phyloP scores from a whole-genome alignment of 805 yeast species.

The Metschnikowia chrysomelidarum region DNA sequence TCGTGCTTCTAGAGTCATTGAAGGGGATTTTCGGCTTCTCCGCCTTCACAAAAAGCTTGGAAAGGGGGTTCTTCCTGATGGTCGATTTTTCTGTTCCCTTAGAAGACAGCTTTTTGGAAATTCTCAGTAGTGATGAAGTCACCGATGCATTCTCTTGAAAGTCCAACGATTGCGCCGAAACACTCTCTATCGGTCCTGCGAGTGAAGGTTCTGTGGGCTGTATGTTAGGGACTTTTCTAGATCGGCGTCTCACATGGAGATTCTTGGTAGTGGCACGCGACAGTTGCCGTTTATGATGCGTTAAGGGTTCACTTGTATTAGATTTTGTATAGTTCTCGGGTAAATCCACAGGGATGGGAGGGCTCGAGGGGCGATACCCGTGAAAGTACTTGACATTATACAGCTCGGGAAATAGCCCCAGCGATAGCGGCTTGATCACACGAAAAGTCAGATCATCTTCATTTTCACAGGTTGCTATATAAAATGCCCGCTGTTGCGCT shows the following conservation, averaged over 20 bases:
- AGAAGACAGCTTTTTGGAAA: too few species aligned
- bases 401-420: conserved; percentile 15
- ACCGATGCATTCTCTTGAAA: conserved; percentile 6
- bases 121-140: background rate
- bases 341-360: conserved; percentile 19
- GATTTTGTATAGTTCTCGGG: conserved; percentile 5
- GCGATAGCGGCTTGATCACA: conserved; percentile 17
- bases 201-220: conserved; percentile 7
- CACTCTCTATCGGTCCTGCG: conserved; percentile 1
- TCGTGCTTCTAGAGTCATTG: conserved; percentile 14
- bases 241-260: conserved; percentile 10
- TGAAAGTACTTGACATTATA: conserved; percentile 9
- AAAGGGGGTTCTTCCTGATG: conserved; percentile 12
- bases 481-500: conserved; percentile 19
- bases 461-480: conserved; percentile 15
- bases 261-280: conserved; percentile 9
- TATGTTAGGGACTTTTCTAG: conserved; percentile 3
- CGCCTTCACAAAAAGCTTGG: conserved; percentile 15
- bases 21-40: conserved; percentile 5
- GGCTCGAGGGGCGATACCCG: conserved; percentile 15
- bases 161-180: conserved; percentile 1
- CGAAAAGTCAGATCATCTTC: conserved; percentile 12
- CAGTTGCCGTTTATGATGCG: conserved; percentile 10
- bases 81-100: conserved; percentile 4
- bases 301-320: background rate